Evolutionary conservation across 1,139 yeast genomes (phyloP).

Genomic region (Schwanniomyces etchellsii): DNA sequence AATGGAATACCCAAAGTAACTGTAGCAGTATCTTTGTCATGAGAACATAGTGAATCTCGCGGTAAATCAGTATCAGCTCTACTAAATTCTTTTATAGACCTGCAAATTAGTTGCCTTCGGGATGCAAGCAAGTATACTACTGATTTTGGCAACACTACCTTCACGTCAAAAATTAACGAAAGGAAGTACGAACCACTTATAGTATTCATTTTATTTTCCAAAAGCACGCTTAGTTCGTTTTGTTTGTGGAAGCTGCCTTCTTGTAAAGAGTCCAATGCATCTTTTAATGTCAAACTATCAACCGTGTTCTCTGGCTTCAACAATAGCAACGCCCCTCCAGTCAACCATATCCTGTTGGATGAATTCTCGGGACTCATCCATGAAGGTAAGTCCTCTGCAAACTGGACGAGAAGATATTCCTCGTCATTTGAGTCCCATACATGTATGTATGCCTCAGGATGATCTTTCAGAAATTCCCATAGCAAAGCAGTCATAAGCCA

Average conservation of each 20-base stretch:
- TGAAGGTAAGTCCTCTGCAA: slow-evolving; percentile 36
- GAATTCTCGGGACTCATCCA: slow-evolving; percentile 39
- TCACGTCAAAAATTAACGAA: slow-evolving; percentile 6
- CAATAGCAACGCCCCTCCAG: slow-evolving; percentile 22
- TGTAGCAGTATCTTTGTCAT: no score
- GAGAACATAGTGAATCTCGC: no score
- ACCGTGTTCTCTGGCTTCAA: slow-evolving; percentile 22
- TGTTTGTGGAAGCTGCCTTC: slow-evolving; percentile 13
- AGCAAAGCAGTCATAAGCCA: slow-evolving; percentile 39
- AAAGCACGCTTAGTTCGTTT: slow-evolving; percentile 8
- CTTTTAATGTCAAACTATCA: slow-evolving; percentile 17
- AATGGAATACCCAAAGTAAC: slow-evolving; percentile 1
- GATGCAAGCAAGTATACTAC: slow-evolving; percentile 2
- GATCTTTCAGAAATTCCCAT: slow-evolving; percentile 20
- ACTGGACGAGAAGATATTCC: slow-evolving; percentile 50
- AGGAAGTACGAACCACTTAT: slow-evolving; percentile 4
- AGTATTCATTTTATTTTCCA: slow-evolving; percentile 3
- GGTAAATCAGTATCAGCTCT: no score
- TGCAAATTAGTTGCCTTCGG: slow-evolving; percentile 5
- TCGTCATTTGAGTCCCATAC: slow-evolving; percentile 47
- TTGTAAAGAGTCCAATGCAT: slow-evolving; percentile 28
- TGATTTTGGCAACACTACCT: slow-evolving; percentile 3
- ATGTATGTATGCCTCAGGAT: slow-evolving; percentile 37
- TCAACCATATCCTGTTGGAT: slow-evolving; percentile 41
- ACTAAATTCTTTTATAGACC: slow-evolving; percentile 4